phyloP scores from a whole-genome alignment of 140 eudicot genomes.

The Anethum foeniculum region DNA sequence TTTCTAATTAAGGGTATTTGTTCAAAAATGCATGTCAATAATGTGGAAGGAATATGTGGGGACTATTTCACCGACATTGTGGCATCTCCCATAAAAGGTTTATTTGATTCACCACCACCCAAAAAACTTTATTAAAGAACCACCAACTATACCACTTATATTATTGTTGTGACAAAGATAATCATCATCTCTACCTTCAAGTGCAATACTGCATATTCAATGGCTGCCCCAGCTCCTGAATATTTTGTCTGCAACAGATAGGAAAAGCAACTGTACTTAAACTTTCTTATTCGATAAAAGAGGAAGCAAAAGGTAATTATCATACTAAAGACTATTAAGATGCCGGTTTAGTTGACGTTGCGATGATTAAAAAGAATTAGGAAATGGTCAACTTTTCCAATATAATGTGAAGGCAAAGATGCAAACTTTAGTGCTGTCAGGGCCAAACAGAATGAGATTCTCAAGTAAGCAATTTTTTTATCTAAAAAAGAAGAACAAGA shows the following conservation, averaged over 20 bases:
- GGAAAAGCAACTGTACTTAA: neutral
- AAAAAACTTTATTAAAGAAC: conserved; percentile 5
- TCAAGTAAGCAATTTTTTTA: neutral
- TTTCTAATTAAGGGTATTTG: neutral
- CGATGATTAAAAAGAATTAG: neutral
- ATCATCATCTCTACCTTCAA: conserved; percentile 43
- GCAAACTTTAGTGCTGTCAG: neutral
- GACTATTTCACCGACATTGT: neutral
- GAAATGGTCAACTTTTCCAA: neutral
- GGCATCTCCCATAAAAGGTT: neutral
- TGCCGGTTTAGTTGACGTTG: conserved; percentile 3
- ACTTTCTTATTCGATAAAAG: neutral
- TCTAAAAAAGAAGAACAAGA: neutral
- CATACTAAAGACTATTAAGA: neutral
- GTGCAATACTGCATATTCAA: conserved; percentile 77
- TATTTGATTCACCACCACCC: neutral
- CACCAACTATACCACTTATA: neutral
- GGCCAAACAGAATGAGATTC: conserved; percentile 6
- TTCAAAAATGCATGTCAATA: neutral
- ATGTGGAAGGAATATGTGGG: conserved; percentile 1
- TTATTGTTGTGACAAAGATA: neutral
- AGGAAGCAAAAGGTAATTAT: neutral
- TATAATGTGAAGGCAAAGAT: neutral
- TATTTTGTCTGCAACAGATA: conserved; percentile 40
- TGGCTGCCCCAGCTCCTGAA: conserved; percentile 73